These are phyloP conservation scores for Dichomitus squalens DNA, from an alignment of 1,284 basidiomycete species.

Conservation along the genomic window DNA sequence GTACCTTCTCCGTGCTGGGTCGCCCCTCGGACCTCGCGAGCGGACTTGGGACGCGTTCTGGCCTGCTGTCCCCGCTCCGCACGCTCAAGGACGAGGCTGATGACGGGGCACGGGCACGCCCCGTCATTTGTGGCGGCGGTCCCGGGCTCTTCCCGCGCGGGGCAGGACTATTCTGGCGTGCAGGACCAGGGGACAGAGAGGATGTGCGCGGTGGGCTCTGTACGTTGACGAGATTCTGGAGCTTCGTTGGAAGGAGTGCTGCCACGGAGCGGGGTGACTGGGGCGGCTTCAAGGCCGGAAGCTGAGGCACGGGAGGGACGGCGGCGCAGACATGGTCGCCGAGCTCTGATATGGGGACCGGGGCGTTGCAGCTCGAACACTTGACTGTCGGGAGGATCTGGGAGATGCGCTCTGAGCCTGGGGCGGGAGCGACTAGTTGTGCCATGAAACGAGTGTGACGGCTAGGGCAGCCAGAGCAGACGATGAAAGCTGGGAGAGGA, in stretches of 20 bases:
- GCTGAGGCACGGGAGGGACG: slow-evolving; percentile 45
- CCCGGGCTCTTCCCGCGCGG: slow-evolving; percentile 11
- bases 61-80: slow-evolving; percentile 15
- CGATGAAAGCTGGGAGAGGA: slow-evolving; percentile 11
- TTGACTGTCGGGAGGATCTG: slow-evolving; percentile 80
- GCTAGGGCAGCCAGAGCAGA: slow-evolving; percentile 17
- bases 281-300: slow-evolving; percentile 31
- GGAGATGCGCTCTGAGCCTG: slow-evolving; percentile 54
- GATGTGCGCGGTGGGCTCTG: slow-evolving; percentile 25
- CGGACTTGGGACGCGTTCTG: slow-evolving; percentile 19
- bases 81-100: slow-evolving; percentile 21
- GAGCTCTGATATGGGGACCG: slow-evolving; percentile 70
- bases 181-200: slow-evolving; percentile 25
- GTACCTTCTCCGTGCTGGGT: slow-evolving; percentile 14
- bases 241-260: slow-evolving; percentile 32
- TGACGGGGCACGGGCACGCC: slow-evolving; percentile 25
- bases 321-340: slow-evolving; percentile 73
- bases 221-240: slow-evolving; percentile 31
- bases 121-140: not conserved
- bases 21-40: slow-evolving; percentile 11
- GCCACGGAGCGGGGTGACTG: slow-evolving; percentile 38
- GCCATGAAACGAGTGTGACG: slow-evolving; percentile 40
- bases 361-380: slow-evolving; percentile 74
- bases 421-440: slow-evolving; percentile 39
- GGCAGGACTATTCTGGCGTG: slow-evolving; percentile 26